Percentiles rank a stretch among this genome's conserved stretches.
These are phyloP conservation scores for Vanrija sp. DNA, from an alignment of 1,284 basidiomycete genomes.

Conservation along the genomic window DNA sequence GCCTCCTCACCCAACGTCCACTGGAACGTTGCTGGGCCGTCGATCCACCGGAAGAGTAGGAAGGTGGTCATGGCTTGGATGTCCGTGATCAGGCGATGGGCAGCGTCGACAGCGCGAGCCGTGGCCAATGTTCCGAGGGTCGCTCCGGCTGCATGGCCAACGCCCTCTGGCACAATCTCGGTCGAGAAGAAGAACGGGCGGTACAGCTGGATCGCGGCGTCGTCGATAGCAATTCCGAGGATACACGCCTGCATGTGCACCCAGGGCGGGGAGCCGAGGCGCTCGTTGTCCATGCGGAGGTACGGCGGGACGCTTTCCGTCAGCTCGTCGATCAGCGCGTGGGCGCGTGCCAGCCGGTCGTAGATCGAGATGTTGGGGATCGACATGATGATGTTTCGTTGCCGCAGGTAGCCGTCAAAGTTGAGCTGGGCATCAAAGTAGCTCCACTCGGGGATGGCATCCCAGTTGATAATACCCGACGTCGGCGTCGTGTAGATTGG, in stretches of 20 bases:
- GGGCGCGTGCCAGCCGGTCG: not conserved
- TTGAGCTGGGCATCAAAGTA: not conserved
- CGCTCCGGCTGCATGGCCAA: not conserved
- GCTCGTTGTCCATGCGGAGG: not conserved
- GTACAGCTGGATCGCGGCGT: conserved; percentile 2
- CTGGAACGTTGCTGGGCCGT: not conserved
- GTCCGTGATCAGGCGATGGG: not conserved
- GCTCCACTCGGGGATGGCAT: conserved; percentile 1
- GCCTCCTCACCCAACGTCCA: conserved; percentile 1
- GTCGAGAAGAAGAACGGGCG: not conserved
- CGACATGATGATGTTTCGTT: not conserved
- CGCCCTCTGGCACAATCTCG: not conserved
- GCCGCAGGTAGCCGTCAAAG: not conserved
- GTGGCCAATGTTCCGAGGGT: too few relatives aligned
- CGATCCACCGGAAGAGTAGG: conserved; percentile 2
- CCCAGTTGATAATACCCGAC: not conserved
- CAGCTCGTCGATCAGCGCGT: not conserved
- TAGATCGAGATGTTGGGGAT: not conserved
- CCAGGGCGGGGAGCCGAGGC: not conserved
- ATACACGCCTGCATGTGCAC: conserved; percentile 2
- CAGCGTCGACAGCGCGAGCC: not conserved
- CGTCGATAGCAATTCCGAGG: not conserved
- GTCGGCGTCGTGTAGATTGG: too few relatives aligned
- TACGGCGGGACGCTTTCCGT: not conserved
- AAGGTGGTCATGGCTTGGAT: not conserved